A percentile compares a stretch with the other conserved stretches of the same genome.
These are phyloP conservation scores for Erucastrum elatum DNA, from an alignment of 345 rosid species.

Conservation along the genomic window DNA sequence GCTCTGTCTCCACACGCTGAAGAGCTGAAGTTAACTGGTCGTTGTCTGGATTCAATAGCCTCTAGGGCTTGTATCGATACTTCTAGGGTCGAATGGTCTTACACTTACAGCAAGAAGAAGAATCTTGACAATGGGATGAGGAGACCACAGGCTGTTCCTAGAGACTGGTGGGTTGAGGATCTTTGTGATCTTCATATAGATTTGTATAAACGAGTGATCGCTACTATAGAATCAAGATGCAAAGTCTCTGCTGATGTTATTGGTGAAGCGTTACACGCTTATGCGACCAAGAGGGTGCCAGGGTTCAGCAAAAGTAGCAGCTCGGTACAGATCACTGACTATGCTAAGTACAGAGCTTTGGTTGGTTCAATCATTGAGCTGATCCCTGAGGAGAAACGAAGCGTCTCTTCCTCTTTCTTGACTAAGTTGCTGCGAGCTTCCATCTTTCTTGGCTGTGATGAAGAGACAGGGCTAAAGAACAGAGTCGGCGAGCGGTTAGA, in stretches of 20 bases:
- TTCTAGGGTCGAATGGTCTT: constrained; percentile 75
- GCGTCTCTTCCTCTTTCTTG: constrained; percentile 60
- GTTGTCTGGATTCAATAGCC: constrained; percentile 68
- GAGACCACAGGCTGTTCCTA: constrained; percentile 60
- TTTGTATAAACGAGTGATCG: constrained; percentile 54
- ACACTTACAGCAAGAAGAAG: constrained; percentile 67
- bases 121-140: constrained; percentile 54
- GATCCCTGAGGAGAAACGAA: constrained; percentile 53
- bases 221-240: constrained; percentile 51
- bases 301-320: constrained; percentile 59
- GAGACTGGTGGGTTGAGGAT: constrained; percentile 90
- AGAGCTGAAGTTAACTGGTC: constrained; percentile 61
- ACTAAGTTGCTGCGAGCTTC: constrained; percentile 59
- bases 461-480: constrained; percentile 49
- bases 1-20: constrained; percentile 57
- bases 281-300: constrained; percentile 59
- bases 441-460: constrained; percentile 54
- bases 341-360: constrained; percentile 51
- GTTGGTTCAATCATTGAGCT: constrained; percentile 59
- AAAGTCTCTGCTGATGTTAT: constrained; percentile 51
- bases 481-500: constrained; percentile 56
- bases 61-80: constrained; percentile 60
- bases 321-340: constrained; percentile 47
- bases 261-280: constrained; percentile 67
- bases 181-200: constrained; percentile 71